These are phyloP conservation scores for Fusarium sp. DNA, from an alignment of 2,329 filamentous ascomycete genomes.

Conservation along the genomic window DNA sequence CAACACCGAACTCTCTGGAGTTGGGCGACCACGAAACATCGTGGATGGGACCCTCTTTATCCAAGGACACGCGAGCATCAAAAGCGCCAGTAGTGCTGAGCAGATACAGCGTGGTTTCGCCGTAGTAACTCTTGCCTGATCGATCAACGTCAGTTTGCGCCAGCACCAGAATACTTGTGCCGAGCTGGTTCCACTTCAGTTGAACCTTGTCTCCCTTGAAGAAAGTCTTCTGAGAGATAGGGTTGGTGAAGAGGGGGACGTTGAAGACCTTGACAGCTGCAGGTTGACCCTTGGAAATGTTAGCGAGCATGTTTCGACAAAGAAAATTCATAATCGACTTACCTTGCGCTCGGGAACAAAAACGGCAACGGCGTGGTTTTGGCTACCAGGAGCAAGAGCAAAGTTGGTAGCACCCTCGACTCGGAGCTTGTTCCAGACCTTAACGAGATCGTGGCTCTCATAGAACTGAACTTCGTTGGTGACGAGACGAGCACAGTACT, in stretches of 20 bases:
- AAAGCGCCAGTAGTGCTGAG: slow-evolving; percentile 92
- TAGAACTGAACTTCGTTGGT: slow-evolving; percentile 99
- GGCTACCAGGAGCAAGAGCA: slow-evolving; percentile 83
- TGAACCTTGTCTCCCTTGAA: slow-evolving; percentile 99
- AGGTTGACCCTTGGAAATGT: slow-evolving; percentile 78
- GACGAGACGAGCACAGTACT: slow-evolving; percentile 90
- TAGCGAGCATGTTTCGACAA: slow-evolving; percentile 13
- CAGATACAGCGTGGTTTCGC: slow-evolving; percentile 96
- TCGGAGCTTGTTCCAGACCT: slow-evolving; percentile 94
- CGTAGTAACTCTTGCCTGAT: slow-evolving; percentile 99
- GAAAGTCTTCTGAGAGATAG: slow-evolving; percentile 97
- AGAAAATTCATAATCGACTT: slow-evolving; percentile 22
- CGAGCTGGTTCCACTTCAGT: slow-evolving; percentile 95
- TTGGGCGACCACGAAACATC: slow-evolving; percentile 99
- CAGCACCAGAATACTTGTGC: slow-evolving; percentile 91
- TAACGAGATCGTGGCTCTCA: slow-evolving; percentile 85
- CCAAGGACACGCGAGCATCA: slow-evolving; percentile 89
- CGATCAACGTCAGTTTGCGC: slow-evolving; percentile 98
- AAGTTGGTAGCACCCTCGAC: slow-evolving; percentile 93
- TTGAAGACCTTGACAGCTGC: slow-evolving; percentile 95
- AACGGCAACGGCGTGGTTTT: slow-evolving; percentile 91
- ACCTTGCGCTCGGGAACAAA: slow-evolving; percentile 97
- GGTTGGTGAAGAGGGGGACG: slow-evolving; percentile 84
- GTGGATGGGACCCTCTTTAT: slow-evolving; percentile 98
- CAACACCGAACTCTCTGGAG: slow-evolving; percentile 96